These are phyloP conservation scores for Xerocomellus chrysenteron DNA, from an alignment of 768 basidiomycete species.

Conservation along the genomic window DNA sequence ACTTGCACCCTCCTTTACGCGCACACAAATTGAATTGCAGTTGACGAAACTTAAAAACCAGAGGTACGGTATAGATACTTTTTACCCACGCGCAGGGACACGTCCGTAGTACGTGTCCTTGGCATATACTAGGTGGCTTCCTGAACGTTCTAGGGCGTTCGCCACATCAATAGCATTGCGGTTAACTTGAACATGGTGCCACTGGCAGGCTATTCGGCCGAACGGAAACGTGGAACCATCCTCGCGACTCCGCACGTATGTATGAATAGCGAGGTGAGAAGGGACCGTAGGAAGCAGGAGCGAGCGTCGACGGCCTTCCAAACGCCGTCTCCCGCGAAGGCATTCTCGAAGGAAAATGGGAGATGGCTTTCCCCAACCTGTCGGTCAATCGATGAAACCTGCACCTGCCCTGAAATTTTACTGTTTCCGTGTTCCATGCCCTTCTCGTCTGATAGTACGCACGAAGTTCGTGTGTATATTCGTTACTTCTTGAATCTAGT, in stretches of 20 bases:
- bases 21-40: constrained; percentile 18
- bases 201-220: too few relatives aligned
- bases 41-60: constrained; percentile 15
- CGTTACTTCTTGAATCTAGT: not conserved
- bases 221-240: not conserved
- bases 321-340: constrained; percentile 19
- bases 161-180: not conserved
- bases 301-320: not conserved
- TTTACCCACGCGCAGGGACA: constrained; percentile 11
- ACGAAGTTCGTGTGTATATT: constrained; percentile 10
- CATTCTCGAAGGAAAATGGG: not conserved
- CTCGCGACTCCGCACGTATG: not conserved
- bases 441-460: constrained; percentile 8
- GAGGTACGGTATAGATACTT: not conserved
- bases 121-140: not conserved
- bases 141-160: not conserved
- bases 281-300: not conserved
- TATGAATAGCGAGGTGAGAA: not conserved
- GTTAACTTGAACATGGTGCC: not conserved
- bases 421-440: not conserved
- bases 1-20: not conserved
- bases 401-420: not conserved
- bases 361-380: not conserved
- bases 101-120: not conserved
- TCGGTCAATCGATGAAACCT: not conserved